A percentile compares a stretch with the other conserved stretches of the same genome.
Evolutionary conservation across 2,329 filamentous ascomycete species (phyloP).

Genomic region (Fusarium begoniae): DNA sequence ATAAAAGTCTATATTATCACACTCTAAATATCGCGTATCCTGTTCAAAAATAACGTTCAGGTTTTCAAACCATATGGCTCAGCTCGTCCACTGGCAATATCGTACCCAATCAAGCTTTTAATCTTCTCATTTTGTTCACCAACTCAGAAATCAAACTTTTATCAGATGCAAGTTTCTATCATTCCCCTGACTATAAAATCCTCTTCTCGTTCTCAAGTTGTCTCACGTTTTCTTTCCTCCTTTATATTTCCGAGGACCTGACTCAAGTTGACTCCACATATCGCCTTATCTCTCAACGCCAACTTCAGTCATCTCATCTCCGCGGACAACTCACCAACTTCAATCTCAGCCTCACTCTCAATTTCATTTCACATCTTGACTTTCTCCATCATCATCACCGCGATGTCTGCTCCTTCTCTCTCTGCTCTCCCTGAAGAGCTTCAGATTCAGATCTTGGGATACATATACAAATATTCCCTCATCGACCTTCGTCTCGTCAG

Average conservation of each 20-base stretch:
- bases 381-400: background rate
- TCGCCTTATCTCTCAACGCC: background rate
- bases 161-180: too few species aligned
- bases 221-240: too few species aligned
- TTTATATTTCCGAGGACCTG: background rate
- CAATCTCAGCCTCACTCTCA: background rate
- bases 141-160: too few species aligned
- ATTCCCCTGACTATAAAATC: background rate
- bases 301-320: background rate
- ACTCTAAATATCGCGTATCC: rapidly evolving
- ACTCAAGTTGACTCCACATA: background rate
- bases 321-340: background rate
- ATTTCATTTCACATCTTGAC: background rate
- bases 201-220: rapidly evolving
- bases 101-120: background rate
- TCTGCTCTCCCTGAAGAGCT: background rate
- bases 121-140: too few species aligned
- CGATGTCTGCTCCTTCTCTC: background rate
- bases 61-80: too few species aligned
- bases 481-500: background rate
- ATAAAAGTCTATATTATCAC: too few species aligned
- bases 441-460: background rate
- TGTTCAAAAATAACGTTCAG: rapidly evolving
- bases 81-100: background rate
- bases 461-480: background rate